Evolutionary conservation across 768 basidiomycete genomes (phyloP), one percentile per base, ranked within the genome.

Genomic region (Brasilioporus rufonigricans): DNA sequence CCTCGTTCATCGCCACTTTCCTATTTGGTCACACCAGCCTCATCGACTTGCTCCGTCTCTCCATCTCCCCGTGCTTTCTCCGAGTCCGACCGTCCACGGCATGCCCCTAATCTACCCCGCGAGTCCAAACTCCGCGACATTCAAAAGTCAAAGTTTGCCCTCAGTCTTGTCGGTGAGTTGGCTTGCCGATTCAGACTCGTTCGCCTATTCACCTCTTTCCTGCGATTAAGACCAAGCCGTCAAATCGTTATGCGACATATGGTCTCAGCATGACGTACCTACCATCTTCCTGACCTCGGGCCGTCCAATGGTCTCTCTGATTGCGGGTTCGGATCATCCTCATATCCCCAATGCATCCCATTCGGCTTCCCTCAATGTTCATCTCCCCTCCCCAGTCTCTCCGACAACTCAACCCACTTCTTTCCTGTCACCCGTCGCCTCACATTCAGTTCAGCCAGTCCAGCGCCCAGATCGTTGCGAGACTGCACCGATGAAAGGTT

Each of bases 191-290:
- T n/a, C 21, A n/a, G 48, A 58, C 33, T 24, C 29, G 3, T 44
- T 36, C 49, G 11, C 53, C 16, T 51, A 49, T 43, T 69, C 48
- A 60, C 57, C 44, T 46, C 21, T 48, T 33, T 39, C 56, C 21
- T 41, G 43, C 26, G 12, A 55, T 49, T 38, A 68, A 91, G 89
- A 91, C 76, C 86, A 89, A 81, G 84, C 89, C 36, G 84, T 91
- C 56, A 87, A 84, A 63, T 85, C 83, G 4, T 70, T 92, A 51
- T 84, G 80, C 65, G 88, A 91, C 60, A 87, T 89, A 71, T 92
- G 90, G 90, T 84, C 78, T 35, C 83, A 84, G 2, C 83, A 90
- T 64, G 83, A 89, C 63, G 85, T 91, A 26, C 89, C 90, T 1
- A 45, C 65, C 24, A 77, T 80, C 16, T 90, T 84, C 66, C 60